Conservation (phyloP, 192 early-diverging fungal species). For the Backusella circina region DNA sequence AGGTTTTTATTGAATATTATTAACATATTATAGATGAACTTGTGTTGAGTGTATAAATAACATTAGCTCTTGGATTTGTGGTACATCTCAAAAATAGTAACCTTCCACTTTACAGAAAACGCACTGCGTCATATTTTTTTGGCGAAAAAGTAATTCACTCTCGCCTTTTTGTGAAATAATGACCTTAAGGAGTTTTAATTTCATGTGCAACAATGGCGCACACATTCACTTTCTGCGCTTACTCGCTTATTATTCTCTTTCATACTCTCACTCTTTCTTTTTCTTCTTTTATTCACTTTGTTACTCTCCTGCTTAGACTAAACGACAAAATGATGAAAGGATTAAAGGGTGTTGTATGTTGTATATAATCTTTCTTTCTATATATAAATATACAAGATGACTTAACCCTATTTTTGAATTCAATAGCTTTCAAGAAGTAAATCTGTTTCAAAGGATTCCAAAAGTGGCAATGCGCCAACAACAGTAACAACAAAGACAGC, state of each 20-base stretch:
- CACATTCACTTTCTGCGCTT: not conserved
- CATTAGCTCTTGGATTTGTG: not conserved
- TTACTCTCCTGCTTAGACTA: not conserved
- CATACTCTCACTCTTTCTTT: not conserved
- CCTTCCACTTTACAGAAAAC: not conserved
- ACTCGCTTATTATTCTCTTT: not conserved
- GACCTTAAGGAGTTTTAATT: not conserved
- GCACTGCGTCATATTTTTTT: not conserved
- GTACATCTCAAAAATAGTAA: not conserved
- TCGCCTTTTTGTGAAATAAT: not conserved
- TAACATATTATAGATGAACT: not conserved
- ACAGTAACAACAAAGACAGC: not conserved
- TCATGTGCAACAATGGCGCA: not conserved
- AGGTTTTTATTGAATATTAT: not conserved
- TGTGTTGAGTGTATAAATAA: not conserved
- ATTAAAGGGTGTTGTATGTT: conserved; percentile 28
- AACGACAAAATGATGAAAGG: conserved; percentile 29
- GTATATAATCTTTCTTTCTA: not conserved
- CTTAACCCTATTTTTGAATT: not conserved
- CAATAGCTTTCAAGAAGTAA: conserved; percentile 17
- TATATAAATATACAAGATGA: not conserved
- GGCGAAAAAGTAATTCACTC: not conserved
- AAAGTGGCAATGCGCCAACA: not conserved
- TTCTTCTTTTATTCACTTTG: not conserved
- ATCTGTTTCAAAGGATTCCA: conserved; percentile 2